phyloP scores from a whole-genome alignment of 2,329 filamentous ascomycete genomes.

The Drechslera avenae region DNA sequence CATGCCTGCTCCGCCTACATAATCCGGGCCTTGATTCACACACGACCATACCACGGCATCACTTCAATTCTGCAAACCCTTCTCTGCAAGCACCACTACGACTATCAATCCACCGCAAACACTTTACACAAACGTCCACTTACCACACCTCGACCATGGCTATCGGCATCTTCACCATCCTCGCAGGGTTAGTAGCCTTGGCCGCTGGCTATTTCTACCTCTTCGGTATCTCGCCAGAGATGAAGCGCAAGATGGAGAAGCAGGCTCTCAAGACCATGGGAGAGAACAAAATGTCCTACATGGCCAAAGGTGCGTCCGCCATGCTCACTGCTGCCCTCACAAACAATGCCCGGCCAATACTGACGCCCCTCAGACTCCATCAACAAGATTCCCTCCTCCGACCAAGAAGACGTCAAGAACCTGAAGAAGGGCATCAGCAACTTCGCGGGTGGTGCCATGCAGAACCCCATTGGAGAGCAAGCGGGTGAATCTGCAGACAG shows the following conservation, averaged over 20 bases:
- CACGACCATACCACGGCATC: slow-evolving; percentile 3
- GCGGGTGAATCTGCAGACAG: slow-evolving; percentile 45
- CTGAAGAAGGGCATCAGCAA: slow-evolving; percentile 46
- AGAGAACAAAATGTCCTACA: slow-evolving; percentile 56
- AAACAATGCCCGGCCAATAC: neutral
- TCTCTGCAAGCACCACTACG: slow-evolving; percentile 2
- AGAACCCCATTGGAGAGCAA: slow-evolving; percentile 46
- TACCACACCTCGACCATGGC: slow-evolving; percentile 27
- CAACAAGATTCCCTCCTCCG: slow-evolving; percentile 47
- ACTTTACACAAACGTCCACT: neutral
- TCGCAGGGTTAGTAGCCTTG: slow-evolving; percentile 37
- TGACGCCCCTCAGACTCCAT: slow-evolving; percentile 42
- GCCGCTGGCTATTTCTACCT: slow-evolving; percentile 52
- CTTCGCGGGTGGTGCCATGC: slow-evolving; percentile 39
- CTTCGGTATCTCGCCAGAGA: slow-evolving; percentile 55
- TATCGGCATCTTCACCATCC: slow-evolving; percentile 37
- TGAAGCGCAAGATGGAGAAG: slow-evolving; percentile 55
- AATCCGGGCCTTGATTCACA: slow-evolving; percentile 17
- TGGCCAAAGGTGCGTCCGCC: slow-evolving; percentile 43
- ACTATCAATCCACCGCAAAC: slow-evolving; percentile 4
- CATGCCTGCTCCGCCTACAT: slow-evolving; percentile 19
- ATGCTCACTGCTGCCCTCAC: neutral
- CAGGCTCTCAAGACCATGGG: slow-evolving; percentile 58
- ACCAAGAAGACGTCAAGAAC: slow-evolving; percentile 46
- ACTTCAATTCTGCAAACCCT: slow-evolving; percentile 7